Conservation (phyloP, 1,284 basidiomycete species). For the Agaricales sp. region DNA sequence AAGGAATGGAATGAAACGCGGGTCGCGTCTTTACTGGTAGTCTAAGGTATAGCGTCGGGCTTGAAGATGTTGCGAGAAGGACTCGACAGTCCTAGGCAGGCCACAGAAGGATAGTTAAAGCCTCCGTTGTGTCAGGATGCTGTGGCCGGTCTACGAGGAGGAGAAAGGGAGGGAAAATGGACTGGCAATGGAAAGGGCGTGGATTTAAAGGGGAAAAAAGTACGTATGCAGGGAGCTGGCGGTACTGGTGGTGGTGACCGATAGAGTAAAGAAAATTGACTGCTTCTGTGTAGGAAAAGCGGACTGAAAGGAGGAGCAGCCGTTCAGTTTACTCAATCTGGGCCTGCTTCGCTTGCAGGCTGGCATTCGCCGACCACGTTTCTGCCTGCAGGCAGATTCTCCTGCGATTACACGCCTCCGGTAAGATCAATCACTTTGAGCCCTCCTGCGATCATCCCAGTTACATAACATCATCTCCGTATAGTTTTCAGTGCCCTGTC, state of each 20-base stretch:
- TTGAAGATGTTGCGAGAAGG: not conserved
- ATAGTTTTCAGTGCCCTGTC: too few relatives aligned
- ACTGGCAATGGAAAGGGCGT: not conserved
- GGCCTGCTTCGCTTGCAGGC: not conserved
- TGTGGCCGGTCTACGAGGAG: conserved; percentile 8
- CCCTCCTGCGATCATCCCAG: not conserved
- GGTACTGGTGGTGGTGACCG: not conserved
- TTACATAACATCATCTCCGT: not conserved
- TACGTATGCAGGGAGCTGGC: not conserved
- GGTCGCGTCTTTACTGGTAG: not conserved
- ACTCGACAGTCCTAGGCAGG: not conserved
- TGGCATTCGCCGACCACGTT: conserved; percentile 37
- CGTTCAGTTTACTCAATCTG: not conserved
- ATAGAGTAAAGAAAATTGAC: not conserved
- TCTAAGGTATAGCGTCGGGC: not conserved
- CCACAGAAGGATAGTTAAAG: not conserved
- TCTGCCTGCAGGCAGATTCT: conserved; percentile 55
- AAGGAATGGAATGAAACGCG: not conserved
- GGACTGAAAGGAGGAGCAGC: not conserved
- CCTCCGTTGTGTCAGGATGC: not conserved
- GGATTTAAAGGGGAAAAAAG: not conserved
- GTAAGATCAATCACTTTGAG: not conserved
- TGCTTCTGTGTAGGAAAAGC: not conserved
- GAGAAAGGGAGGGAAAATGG: conserved; percentile 14
- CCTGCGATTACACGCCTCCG: conserved; percentile 2